These are phyloP conservation scores for Bryoglossum gracile DNA, from an alignment of 495 filamentous ascomycete species.

Conservation along the genomic window DNA sequence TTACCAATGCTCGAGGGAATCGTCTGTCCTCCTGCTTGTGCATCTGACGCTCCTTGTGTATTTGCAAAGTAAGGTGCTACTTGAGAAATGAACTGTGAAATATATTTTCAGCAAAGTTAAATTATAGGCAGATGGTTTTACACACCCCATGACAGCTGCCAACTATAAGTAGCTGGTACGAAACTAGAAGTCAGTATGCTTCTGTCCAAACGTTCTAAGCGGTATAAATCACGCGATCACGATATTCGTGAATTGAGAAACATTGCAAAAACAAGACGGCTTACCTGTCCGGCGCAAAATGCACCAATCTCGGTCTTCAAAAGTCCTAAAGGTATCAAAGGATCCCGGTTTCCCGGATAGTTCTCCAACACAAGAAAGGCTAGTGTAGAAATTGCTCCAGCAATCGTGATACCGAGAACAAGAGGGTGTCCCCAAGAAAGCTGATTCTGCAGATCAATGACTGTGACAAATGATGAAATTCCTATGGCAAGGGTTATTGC, in stretches of 20 bases:
- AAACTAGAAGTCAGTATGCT: constrained; percentile 22
- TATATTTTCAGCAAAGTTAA: constrained; percentile 1
- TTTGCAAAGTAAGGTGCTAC: constrained; percentile 66
- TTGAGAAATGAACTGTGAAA: constrained; percentile 41
- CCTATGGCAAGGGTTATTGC: constrained; percentile 42
- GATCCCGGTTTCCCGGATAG: constrained; percentile 21
- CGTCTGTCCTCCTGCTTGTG: constrained; percentile 50
- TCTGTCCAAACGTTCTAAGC: neutral
- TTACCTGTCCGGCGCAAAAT: constrained; percentile 45
- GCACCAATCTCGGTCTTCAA: constrained; percentile 37
- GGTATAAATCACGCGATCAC: constrained; percentile 29
- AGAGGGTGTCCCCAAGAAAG: constrained; percentile 17
- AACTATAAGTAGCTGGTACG: constrained; percentile 48
- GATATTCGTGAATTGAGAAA: constrained; percentile 37
- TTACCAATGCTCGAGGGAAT: constrained; percentile 60
- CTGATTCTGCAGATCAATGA: constrained; percentile 41
- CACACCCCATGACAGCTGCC: constrained; percentile 48
- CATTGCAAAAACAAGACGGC: constrained; percentile 48
- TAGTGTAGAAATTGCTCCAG: constrained; percentile 11
- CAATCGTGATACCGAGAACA: constrained; percentile 8
- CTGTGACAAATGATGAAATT: constrained; percentile 43
- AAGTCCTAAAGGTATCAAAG: constrained; percentile 29
- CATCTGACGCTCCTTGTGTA: constrained; percentile 46
- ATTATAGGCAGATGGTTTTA: constrained; percentile 27
- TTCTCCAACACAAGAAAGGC: constrained; percentile 26